Percentiles rank a stretch among this genome's conserved stretches.
These are phyloP conservation scores for Metschnikowia continentalis DNA, from an alignment of 805 yeast species.

Conservation along the genomic window DNA sequence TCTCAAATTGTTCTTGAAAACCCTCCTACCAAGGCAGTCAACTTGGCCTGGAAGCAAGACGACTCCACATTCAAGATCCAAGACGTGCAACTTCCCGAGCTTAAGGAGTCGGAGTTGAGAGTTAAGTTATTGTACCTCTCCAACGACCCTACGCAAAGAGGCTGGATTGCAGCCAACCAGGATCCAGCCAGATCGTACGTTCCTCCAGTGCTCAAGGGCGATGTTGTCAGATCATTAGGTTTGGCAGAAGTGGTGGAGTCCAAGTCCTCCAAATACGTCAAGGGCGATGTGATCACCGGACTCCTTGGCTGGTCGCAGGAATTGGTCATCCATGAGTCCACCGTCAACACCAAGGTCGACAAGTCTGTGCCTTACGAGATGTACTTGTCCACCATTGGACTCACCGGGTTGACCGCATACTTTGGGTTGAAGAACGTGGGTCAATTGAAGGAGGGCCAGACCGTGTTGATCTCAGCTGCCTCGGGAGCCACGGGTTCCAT, in stretches of 20 bases:
- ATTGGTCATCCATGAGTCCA: constrained; percentile 27
- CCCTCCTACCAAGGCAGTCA: constrained; percentile 21
- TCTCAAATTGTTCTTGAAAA: constrained; percentile 20
- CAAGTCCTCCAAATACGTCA: constrained; percentile 34
- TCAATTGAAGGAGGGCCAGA: constrained; percentile 41
- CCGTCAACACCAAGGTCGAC: constrained; percentile 28
- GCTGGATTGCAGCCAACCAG: constrained; percentile 44
- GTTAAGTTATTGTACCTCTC: constrained; percentile 47
- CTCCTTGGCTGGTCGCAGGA: constrained; percentile 48
- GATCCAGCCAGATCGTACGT: constrained; percentile 29
- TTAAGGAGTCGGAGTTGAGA: constrained; percentile 39
- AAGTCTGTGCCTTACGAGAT: constrained; percentile 33
- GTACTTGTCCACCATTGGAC: constrained; percentile 49
- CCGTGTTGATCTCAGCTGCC: constrained; percentile 58
- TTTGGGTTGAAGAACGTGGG: constrained; percentile 50
- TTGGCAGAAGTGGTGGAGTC: constrained; percentile 49
- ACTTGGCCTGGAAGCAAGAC: constrained; percentile 19
- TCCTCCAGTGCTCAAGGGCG: constrained; percentile 40
- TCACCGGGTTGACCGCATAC: constrained; percentile 61
- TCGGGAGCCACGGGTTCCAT: constrained; percentile 71
- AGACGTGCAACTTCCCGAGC: constrained; percentile 10
- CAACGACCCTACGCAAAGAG: constrained; percentile 61
- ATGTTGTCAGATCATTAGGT: constrained; percentile 44
- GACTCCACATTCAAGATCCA: constrained; percentile 30
- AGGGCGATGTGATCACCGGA: constrained; percentile 43